These are phyloP conservation scores for Talaromyces proteolyticus DNA, from an alignment of 495 filamentous ascomycete genomes.

Conservation along the genomic window DNA sequence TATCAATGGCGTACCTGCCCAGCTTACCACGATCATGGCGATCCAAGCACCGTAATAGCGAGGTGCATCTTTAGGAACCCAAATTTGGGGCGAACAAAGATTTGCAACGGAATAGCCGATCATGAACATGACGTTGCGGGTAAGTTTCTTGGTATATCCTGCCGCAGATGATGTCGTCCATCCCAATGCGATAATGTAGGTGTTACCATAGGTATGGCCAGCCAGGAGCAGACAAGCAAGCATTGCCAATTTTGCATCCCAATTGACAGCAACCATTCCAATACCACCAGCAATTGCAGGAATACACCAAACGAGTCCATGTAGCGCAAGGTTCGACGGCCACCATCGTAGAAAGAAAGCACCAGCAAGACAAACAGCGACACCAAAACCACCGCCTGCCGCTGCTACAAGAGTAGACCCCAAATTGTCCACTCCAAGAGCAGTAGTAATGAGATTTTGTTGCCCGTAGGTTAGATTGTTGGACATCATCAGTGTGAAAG, in stretches of 20 bases:
- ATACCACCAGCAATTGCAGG: conserved; percentile 20
- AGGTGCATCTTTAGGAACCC: conserved; percentile 12
- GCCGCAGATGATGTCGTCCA: conserved; percentile 16
- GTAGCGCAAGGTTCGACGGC: conserved; percentile 3
- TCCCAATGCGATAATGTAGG: conserved; percentile 20
- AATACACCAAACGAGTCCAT: conserved; percentile 18
- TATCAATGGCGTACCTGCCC: conserved; percentile 14
- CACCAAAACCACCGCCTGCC: conserved; percentile 11
- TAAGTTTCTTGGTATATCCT: conserved; percentile 18
- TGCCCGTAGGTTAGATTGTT: conserved; percentile 23
- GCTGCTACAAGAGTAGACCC: conserved; percentile 16
- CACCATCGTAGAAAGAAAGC: conserved; percentile 1
- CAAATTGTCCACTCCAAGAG: conserved; percentile 12
- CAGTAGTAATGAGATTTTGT: conserved; percentile 14
- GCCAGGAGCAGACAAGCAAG: conserved; percentile 18
- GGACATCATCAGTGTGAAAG: conserved; percentile 17
- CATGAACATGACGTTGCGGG: conserved; percentile 18
- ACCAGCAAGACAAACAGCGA: conserved; percentile 7
- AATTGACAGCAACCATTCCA: conserved; percentile 21
- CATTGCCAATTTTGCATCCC: conserved; percentile 14
- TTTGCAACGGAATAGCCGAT: conserved; percentile 15
- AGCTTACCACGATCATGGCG: conserved; percentile 17
- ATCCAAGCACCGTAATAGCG: conserved; percentile 19
- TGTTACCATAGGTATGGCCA: conserved; percentile 13
- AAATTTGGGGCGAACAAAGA: conserved; percentile 18